phyloP scores from a whole-genome alignment of 163 green algal genomes.

The Scenedesmus sp. region DNA sequence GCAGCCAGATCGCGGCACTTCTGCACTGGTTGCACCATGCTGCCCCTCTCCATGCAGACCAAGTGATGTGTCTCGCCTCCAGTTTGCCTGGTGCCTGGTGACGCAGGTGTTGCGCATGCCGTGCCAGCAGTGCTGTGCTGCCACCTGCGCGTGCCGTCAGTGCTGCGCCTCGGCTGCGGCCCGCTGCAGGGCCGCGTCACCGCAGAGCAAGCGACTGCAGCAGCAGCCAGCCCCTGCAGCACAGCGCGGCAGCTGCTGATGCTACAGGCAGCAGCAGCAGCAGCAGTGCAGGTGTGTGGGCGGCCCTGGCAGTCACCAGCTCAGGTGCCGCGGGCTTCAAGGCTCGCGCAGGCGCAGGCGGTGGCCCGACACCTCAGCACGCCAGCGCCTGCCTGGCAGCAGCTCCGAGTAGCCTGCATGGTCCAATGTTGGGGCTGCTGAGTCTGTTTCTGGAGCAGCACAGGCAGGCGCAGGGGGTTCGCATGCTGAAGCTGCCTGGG shows the following conservation, averaged over 20 bases:
- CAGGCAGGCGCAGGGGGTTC: not conserved
- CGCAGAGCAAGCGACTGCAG: not conserved
- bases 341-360: not conserved
- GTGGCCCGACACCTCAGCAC: not conserved
- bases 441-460: not conserved
- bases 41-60: no score
- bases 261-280: no score
- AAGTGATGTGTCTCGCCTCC: no score
- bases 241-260: no score
- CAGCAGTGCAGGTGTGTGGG: not conserved
- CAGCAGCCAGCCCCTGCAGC: not conserved
- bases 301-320: not conserved
- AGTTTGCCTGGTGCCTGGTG: not conserved
- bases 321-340: constrained; percentile 9
- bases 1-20: no score
- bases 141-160: not conserved
- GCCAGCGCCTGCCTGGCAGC: not conserved
- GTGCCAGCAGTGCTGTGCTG: constrained; percentile 8
- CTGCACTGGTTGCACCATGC: no score
- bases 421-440: not conserved
- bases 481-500: constrained; percentile 28
- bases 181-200: not conserved
- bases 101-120: not conserved
- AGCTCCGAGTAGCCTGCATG: constrained; percentile 4
- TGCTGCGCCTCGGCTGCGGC: not conserved